Evolutionary conservation across 805 yeast genomes (phyloP).

Genomic region (Jamesozyma lodderae): DNA sequence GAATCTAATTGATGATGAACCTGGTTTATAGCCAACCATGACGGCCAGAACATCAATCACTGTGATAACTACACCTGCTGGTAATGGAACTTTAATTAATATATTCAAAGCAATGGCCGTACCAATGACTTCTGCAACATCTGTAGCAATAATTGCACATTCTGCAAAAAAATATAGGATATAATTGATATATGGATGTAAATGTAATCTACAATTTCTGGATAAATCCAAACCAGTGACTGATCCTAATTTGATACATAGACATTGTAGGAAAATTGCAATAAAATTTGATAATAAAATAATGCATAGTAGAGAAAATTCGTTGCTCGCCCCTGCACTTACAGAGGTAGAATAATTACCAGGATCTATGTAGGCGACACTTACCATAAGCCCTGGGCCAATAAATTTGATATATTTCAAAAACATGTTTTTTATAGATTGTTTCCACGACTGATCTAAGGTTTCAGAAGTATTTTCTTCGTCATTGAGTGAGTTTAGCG

Average conservation of each 20-base stretch:
- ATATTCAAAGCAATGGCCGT: constrained; percentile 82
- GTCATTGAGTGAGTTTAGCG: too few relatives aligned
- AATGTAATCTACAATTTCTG: constrained; percentile 64
- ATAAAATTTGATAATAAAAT: constrained; percentile 70
- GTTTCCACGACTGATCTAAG: too few relatives aligned
- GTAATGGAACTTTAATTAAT: constrained; percentile 61
- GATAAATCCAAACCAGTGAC: constrained; percentile 87
- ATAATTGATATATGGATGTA: constrained; percentile 59
- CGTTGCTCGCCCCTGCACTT: constrained; percentile 74
- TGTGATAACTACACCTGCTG: constrained; percentile 71
- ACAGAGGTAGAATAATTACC: constrained; percentile 90
- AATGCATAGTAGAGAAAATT: constrained; percentile 63
- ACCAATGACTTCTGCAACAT: constrained; percentile 90
- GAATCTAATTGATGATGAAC: constrained; percentile 62
- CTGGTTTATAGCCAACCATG: constrained; percentile 68
- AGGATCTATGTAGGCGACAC: constrained; percentile 90
- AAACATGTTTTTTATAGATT: constrained; percentile 19
- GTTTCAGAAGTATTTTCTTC: too few relatives aligned
- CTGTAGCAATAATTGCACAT: constrained; percentile 83
- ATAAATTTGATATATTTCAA: constrained; percentile 57
- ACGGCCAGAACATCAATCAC: constrained; percentile 74
- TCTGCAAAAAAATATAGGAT: constrained; percentile 71
- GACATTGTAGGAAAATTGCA: constrained; percentile 74
- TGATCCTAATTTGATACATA: constrained; percentile 79
- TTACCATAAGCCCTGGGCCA: constrained; percentile 83